A percentile compares a stretch with the other conserved stretches of the same genome.
Evolutionary conservation across 2,329 filamentous ascomycete genomes (phyloP).

Genomic region (Aspergillus hortae): DNA sequence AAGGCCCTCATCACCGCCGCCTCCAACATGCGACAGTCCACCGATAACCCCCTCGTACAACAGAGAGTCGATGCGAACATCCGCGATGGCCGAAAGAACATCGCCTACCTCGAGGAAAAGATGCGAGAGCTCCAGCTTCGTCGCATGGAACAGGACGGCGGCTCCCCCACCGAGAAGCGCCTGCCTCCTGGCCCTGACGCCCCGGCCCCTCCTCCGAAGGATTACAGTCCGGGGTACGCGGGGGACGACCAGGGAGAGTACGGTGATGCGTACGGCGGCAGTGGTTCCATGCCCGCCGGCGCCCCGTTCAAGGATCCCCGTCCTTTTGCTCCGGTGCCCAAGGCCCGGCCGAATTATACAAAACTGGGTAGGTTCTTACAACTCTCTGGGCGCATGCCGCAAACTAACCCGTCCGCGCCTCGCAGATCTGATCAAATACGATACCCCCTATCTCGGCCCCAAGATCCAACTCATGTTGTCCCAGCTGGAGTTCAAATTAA

Average conservation of each 20-base stretch:
- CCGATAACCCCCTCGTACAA: slow-evolving; percentile 86
- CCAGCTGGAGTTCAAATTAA: slow-evolving; percentile 97
- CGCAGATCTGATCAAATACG: slow-evolving; percentile 94
- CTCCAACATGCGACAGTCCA: slow-evolving; percentile 91
- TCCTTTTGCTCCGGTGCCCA: slow-evolving; percentile 65
- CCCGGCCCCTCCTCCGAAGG: slow-evolving; percentile 71
- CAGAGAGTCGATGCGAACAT: slow-evolving; percentile 91
- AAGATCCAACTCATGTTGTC: slow-evolving; percentile 99
- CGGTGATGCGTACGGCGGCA: slow-evolving; percentile 58
- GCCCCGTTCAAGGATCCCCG: slow-evolving; percentile 74
- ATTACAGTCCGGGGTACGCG: slow-evolving; percentile 52
- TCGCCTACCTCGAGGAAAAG: slow-evolving; percentile 92
- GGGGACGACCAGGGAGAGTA: slow-evolving; percentile 61
- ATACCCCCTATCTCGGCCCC: slow-evolving; percentile 89
- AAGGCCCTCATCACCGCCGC: slow-evolving; percentile 92
- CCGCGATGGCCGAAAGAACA: slow-evolving; percentile 86
- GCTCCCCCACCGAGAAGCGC: slow-evolving; percentile 47
- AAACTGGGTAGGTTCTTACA: slow-evolving; percentile 70
- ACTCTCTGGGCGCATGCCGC: background rate
- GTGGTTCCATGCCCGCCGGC: slow-evolving; percentile 74
- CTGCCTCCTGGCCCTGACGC: slow-evolving; percentile 42
- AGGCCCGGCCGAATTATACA: slow-evolving; percentile 83
- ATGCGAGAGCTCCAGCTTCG: slow-evolving; percentile 84
- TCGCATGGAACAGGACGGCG: slow-evolving; percentile 57
- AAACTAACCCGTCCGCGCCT: slow-evolving; percentile 4